Evolutionary conservation across 2,329 filamentous ascomycete genomes (phyloP).

Genomic region (Lizonia empirigonia): DNA sequence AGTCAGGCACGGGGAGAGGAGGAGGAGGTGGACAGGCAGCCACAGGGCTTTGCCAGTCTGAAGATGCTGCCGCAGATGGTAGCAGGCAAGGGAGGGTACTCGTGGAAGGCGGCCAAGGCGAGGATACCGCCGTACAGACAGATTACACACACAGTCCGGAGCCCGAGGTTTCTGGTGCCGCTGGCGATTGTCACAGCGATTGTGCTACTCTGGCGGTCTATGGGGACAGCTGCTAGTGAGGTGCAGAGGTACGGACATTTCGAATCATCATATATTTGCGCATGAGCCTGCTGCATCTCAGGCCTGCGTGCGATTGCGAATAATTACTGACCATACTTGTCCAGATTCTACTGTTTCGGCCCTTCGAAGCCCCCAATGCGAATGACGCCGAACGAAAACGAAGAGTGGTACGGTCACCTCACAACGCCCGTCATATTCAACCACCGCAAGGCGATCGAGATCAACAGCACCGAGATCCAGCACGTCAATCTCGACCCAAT

Average conservation of each 20-base stretch:
- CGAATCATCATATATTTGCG: neutral
- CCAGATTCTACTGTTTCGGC: constrained; percentile 96
- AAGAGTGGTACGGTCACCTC: constrained; percentile 84
- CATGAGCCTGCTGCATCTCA: constrained; percentile 5
- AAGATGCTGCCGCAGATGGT: constrained; percentile 83
- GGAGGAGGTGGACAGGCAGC: constrained; percentile 28
- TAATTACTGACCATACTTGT: constrained; percentile 27
- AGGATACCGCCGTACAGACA: constrained; percentile 78
- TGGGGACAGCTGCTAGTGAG: constrained; percentile 78
- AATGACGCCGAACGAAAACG: constrained; percentile 90
- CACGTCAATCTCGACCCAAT: constrained; percentile 85
- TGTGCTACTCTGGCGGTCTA: constrained; percentile 85
- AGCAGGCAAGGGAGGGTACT: constrained; percentile 60
- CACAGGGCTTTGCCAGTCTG: constrained; percentile 24
- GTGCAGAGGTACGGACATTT: constrained; percentile 77
- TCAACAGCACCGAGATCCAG: constrained; percentile 80
- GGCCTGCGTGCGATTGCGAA: neutral
- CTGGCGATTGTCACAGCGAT: constrained; percentile 72
- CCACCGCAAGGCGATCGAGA: constrained; percentile 83
- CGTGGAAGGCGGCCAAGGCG: constrained; percentile 88
- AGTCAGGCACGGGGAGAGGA: constrained; percentile 40
- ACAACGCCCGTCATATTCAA: constrained; percentile 96
- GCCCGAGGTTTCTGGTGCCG: constrained; percentile 77
- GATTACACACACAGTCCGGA: constrained; percentile 66
- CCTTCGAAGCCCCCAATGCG: constrained; percentile 94